phyloP scores from a whole-genome alignment of 192 early-diverging fungal species.

The Obelidium mucronatum region DNA sequence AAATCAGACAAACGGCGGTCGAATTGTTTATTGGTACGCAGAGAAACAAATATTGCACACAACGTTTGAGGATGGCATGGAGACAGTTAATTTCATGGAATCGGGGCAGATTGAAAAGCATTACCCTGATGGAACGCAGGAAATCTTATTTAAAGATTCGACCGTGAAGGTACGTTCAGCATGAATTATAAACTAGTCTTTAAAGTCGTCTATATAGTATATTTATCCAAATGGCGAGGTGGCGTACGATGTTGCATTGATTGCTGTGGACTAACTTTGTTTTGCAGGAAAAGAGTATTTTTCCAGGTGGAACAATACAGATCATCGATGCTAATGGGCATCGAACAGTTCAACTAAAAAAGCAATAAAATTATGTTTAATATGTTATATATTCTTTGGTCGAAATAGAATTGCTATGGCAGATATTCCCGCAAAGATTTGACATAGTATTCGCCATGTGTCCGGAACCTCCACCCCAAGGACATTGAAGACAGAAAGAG shows the following conservation, averaged over 20 bases:
- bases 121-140: conserved; percentile 39
- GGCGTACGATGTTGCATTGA: too few relatives aligned
- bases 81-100: conserved; percentile 41
- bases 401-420: too few relatives aligned
- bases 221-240: conserved; percentile 38
- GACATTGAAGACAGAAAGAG: not conserved
- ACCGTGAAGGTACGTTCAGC: conserved; percentile 28
- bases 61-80: conserved; percentile 39
- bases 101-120: conserved; percentile 47
- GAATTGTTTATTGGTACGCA: conserved; percentile 46
- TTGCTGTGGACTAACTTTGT: not conserved
- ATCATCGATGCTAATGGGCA: conserved; percentile 14
- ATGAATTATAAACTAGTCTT: not conserved
- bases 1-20: conserved; percentile 31
- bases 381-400: too few relatives aligned
- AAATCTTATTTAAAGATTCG: conserved; percentile 46
- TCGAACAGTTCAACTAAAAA: conserved; percentile 22
- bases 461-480: not conserved
- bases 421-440: not conserved
- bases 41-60: conserved; percentile 43
- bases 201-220: conserved; percentile 6
- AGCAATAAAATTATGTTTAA: not conserved
- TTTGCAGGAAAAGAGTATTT: conserved; percentile 38
- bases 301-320: conserved; percentile 38
- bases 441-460: not conserved